Conservation (phyloP, 306 rosid species). For the Quercus ilex region DNA sequence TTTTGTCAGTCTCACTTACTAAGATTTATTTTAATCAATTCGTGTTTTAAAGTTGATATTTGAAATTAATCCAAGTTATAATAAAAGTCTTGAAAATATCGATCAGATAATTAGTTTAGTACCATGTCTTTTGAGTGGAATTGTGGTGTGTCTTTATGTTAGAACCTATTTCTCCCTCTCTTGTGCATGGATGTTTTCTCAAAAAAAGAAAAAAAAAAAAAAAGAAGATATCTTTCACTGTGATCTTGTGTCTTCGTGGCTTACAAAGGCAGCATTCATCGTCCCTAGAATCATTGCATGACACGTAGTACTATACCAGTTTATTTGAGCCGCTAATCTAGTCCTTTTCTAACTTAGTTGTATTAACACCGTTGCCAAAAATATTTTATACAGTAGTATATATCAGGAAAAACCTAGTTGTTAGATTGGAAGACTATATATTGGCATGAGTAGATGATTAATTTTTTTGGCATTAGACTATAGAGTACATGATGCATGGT, state of each 20-base stretch:
- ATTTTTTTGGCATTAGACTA: not conserved
- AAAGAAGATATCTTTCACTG: not conserved
- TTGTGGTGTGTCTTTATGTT: too few species aligned
- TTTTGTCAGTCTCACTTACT: too few species aligned
- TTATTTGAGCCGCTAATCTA: not conserved
- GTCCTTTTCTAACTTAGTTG: too few species aligned
- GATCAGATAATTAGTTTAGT: not conserved
- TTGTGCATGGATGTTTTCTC: too few species aligned
- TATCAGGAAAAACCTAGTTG: too few species aligned
- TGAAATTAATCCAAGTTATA: not conserved
- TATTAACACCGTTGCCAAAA: too few species aligned
- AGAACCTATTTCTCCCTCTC: fast-evolving
- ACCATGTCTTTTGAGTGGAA: too few species aligned
- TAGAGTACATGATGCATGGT: slow-evolving; percentile 4
- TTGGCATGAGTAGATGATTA: slow-evolving; percentile 2
- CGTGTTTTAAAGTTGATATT: not conserved
- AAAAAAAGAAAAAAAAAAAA: too few species aligned
- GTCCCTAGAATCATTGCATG: slow-evolving; percentile 24
- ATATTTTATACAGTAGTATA: too few species aligned
- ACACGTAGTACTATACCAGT: slow-evolving; percentile 14
- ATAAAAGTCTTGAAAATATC: not conserved
- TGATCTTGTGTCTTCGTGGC: not conserved
- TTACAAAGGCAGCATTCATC: slow-evolving; percentile 21
- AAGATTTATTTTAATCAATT: not conserved
- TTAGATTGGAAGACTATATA: not conserved